Conservation (phyloP, 2,329 filamentous ascomycete species). For the Xylariaceae sp. region DNA sequence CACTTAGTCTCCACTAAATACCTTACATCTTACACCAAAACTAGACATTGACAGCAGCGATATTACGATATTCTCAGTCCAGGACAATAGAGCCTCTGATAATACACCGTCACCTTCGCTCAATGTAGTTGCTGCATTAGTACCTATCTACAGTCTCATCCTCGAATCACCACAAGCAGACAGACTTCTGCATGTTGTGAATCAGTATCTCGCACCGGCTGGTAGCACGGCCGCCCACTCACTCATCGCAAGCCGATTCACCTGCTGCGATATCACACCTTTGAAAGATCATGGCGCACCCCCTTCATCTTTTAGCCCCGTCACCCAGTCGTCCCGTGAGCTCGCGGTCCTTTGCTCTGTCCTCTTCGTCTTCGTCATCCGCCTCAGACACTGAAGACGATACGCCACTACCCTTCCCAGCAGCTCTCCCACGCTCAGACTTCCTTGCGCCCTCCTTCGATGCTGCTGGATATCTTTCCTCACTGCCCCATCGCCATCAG, state of each 20-base stretch:
- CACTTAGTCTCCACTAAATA: no score
- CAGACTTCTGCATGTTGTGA: not conserved
- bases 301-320: constrained; percentile 30
- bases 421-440: constrained; percentile 79
- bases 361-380: constrained; percentile 47
- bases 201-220: not conserved
- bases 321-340: constrained; percentile 41
- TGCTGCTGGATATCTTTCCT: constrained; percentile 79
- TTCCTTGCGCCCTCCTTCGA: constrained; percentile 82
- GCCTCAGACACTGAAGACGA: constrained; percentile 54
- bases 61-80: no score
- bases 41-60: no score
- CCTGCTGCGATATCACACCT: not conserved
- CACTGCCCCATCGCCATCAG: constrained; percentile 85
- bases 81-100: no score
- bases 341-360: constrained; percentile 49
- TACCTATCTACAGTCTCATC: no score
- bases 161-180: not conserved
- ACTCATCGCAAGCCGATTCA: not conserved
- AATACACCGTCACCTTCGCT: no score
- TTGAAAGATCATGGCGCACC: constrained; percentile 11
- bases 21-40: no score
- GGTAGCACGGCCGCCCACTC: not conserved
- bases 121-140: no score
- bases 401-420: constrained; percentile 84